A percentile compares a stretch with the other conserved stretches of the same genome.
Evolutionary conservation across 768 basidiomycete genomes (phyloP).

Genomic region (Termitomyces sp.): DNA sequence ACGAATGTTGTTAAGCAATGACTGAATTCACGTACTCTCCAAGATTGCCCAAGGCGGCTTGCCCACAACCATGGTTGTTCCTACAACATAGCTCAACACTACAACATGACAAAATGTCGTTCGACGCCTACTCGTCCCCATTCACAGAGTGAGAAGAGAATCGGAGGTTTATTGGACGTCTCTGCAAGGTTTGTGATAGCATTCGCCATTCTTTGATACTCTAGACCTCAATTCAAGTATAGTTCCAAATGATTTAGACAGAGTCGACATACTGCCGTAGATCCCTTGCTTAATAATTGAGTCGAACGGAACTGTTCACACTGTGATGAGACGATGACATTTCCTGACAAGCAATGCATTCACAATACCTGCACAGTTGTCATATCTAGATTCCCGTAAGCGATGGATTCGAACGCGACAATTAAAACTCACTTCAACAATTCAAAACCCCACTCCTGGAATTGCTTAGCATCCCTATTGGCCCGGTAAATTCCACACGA

Average conservation of each 20-base stretch:
- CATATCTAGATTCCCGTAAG: conserved; percentile 29
- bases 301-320: conserved; percentile 49
- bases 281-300: conserved; percentile 52
- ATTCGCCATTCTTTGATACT: conserved; percentile 56
- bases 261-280: conserved; percentile 39
- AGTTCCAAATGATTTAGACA: neutral
- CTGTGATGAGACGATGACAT: neutral
- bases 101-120: neutral
- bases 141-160: conserved; percentile 59
- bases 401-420: neutral
- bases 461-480: conserved; percentile 47
- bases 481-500: neutral
- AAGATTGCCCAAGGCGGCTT: conserved; percentile 53
- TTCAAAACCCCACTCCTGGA: conserved; percentile 66
- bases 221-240: neutral
- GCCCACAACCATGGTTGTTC: conserved; percentile 51
- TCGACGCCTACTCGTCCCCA: conserved; percentile 54
- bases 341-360: neutral
- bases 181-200: conserved; percentile 49
- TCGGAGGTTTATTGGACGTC: conserved; percentile 39
- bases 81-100: conserved; percentile 20
- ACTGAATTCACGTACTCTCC: conserved; percentile 40
- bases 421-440: conserved; percentile 48
- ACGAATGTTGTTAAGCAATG: neutral
- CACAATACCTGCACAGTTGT: conserved; percentile 47